Conservation (phyloP, 164 flowering plant genomes). For the Dillenia suffruticosa region DNA sequence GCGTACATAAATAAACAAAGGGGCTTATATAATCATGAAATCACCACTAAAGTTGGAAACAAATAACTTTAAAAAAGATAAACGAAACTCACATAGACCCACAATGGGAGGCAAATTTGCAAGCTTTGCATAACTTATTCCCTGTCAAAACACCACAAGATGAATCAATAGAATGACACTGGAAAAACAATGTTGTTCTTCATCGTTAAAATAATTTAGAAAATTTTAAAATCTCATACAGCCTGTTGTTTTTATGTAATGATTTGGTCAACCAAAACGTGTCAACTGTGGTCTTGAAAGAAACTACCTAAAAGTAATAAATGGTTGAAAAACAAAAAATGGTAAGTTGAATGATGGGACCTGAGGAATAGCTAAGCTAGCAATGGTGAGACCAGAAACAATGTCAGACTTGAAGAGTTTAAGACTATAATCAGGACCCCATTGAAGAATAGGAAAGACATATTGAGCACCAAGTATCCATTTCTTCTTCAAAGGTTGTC, state of each 20-base stretch:
- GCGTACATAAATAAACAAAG: background rate
- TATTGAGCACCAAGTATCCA: constrained; percentile 58
- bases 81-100: constrained; percentile 43
- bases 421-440: constrained; percentile 72
- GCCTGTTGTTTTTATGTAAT: too few relatives aligned
- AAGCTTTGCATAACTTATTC: constrained; percentile 91
- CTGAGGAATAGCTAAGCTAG: constrained; percentile 94
- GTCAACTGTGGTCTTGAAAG: background rate
- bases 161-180: background rate
- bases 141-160: constrained; percentile 29
- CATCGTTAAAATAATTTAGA: background rate
- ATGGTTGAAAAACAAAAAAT: background rate
- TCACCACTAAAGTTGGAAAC: background rate
- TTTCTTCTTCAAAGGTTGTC: constrained; percentile 38
- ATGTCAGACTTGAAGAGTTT: constrained; percentile 69
- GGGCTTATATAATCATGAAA: background rate
- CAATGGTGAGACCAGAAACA: constrained; percentile 87
- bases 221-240: too few relatives aligned
- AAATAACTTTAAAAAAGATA: background rate
- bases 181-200: background rate
- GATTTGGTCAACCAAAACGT: too few relatives aligned
- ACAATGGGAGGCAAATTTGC: constrained; percentile 83
- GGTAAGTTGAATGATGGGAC: constrained; percentile 14
- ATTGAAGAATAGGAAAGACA: constrained; percentile 78
- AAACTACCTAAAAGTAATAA: background rate